Conservation (phyloP, 2,329 filamentous ascomycete species). For the Sporothrix globosa region DNA sequence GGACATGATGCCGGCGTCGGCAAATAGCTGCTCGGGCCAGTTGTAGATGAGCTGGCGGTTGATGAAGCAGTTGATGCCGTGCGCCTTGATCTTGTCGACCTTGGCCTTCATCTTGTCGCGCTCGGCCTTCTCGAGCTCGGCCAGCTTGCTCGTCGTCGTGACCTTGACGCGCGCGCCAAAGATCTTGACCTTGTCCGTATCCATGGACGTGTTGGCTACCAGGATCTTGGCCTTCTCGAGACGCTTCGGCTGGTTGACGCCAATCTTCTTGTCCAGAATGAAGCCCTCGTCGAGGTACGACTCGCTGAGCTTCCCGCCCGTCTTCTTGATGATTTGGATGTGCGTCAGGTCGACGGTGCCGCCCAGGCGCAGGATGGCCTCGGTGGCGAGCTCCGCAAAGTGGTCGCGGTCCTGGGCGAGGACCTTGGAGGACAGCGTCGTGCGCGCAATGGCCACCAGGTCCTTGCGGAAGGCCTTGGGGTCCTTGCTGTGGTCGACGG, state of each 20-base stretch:
- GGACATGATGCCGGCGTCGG: constrained; percentile 95
- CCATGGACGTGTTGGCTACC: constrained; percentile 98
- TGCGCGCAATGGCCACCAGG: constrained; percentile 85
- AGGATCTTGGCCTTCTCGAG: constrained; percentile 98
- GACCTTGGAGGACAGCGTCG: constrained; percentile 96
- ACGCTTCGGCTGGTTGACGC: constrained; percentile 96
- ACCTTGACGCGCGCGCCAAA: constrained; percentile 98
- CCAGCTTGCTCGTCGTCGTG: constrained; percentile 90
- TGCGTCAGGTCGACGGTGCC: constrained; percentile 92
- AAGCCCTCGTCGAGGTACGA: constrained; percentile 98
- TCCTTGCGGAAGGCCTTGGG: constrained; percentile 85
- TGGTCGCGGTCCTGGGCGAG: constrained; percentile 90
- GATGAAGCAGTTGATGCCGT: constrained; percentile 99
- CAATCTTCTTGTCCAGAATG: constrained; percentile 98
- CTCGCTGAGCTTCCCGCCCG: constrained; percentile 94
- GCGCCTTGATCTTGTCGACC: constrained; percentile 97
- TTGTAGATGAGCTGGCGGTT: constrained; percentile 99
- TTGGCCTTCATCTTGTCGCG: constrained; percentile 99
- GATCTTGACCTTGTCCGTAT: constrained; percentile 99
- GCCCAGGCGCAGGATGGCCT: constrained; percentile 88
- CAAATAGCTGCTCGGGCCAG: constrained; percentile 99
- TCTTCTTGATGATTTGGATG: constrained; percentile 99
- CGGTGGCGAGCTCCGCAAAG: constrained; percentile 85
- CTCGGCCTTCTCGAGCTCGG: constrained; percentile 97
- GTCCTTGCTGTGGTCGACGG: constrained; percentile 87